Evolutionary conservation across 208 protist genomes (phyloP).

Genomic region (Giardia duodenalis): DNA sequence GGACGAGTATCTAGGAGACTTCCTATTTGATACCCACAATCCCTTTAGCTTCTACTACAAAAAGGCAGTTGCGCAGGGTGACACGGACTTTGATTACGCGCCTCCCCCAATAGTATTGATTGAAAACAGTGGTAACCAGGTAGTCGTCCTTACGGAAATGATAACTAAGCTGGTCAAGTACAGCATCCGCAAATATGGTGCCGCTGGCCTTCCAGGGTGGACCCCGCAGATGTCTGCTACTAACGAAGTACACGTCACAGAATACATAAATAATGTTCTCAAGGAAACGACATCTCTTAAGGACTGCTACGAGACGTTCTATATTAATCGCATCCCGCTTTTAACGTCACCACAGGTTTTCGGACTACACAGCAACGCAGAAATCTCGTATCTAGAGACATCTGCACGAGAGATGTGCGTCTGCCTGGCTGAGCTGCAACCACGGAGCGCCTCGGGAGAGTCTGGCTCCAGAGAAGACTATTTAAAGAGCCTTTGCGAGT

Average conservation of each 20-base stretch:
- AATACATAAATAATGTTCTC: not conserved
- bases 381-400: constrained; percentile 84
- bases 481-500: constrained; percentile 64
- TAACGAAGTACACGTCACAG: not conserved
- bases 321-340: constrained; percentile 71
- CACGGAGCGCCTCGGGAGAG: constrained; percentile 62
- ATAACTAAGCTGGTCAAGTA: constrained; percentile 5
- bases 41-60: constrained; percentile 80
- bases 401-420: constrained; percentile 73
- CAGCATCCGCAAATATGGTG: not conserved
- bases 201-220: not conserved
- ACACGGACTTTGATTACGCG: constrained; percentile 64
- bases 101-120: constrained; percentile 61
- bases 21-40: constrained; percentile 94
- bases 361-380: constrained; percentile 89
- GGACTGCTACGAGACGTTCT: constrained; percentile 45
- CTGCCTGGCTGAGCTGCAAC: constrained; percentile 81
- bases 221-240: not conserved
- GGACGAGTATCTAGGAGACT: constrained; percentile 96
- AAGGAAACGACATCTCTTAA: constrained; percentile 51
- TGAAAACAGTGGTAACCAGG: constrained; percentile 34
- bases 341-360: constrained; percentile 85
- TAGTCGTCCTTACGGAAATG: not conserved
- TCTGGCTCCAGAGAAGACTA: constrained; percentile 64
- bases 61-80: no score